Evolutionary conservation across 208 protist genomes (phyloP), one percentile per base, ranked within the genome.

Genomic region (Leishmania turanica): DNA sequence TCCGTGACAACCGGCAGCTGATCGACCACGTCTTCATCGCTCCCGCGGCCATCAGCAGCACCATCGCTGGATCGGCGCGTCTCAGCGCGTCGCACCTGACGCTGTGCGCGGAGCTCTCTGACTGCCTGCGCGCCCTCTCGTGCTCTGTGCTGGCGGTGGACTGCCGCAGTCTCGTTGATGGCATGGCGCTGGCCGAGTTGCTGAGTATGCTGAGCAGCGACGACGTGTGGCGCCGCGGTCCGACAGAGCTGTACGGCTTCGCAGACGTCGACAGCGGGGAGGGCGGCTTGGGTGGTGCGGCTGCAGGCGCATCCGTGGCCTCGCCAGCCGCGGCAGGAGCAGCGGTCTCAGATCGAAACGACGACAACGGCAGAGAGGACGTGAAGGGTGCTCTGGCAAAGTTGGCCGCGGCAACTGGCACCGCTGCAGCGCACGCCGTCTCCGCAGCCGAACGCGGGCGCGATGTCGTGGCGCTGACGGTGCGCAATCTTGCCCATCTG

Each of bases 171-270:
- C 69, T 96, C 19, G 86, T 89, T 53, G 81, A 86, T 45, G 79
- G 84, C 45, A 90, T 97, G 81, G 88, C 92, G 24, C 79, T 97
- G 71, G 75, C 90, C 11, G 87, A 91, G 27, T 74, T 97, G 47
- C 77, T 95, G 49, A 82, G 74, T 31, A 69, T 82, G 71, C 77
- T 85, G 47, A 85, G 82, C 82, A 85, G 82, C 27, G 72, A 82
- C 37, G 73, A 78, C 49, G 65, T 82, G 17, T 85, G 82, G 82
- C 77, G 21, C 4, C 77, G 77, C 70, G 84, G 87, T 3, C 56
- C 66, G 40, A 64, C 76, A 37, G 77, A 88, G 34, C 21, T 78
- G 40, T 72, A 79, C 68, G 56, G 79, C 77, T 77, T 83, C n/a
- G 40, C 65, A 31, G 66, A 80, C 60, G 27, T 42, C 72, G 72